These are phyloP conservation scores for Laguncularia racemosa DNA, from an alignment of 345 rosid species.

Conservation along the genomic window DNA sequence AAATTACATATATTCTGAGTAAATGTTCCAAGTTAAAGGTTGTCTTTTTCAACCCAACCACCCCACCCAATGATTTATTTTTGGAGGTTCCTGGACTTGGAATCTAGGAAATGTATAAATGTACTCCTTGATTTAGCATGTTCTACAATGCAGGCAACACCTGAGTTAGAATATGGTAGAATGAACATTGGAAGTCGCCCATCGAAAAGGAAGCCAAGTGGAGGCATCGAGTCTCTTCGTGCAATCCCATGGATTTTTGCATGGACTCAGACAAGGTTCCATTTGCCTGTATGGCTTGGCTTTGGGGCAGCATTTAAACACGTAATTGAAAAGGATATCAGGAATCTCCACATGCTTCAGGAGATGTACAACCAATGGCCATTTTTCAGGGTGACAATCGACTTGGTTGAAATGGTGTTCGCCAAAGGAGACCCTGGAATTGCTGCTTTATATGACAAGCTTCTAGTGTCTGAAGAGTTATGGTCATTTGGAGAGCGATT, in stretches of 20 bases:
- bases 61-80: no score
- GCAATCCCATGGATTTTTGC: slow-evolving; percentile 99
- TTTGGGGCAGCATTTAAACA: slow-evolving; percentile 79
- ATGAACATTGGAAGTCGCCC: slow-evolving; percentile 99
- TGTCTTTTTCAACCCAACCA: no score
- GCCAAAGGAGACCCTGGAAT: slow-evolving; percentile 97
- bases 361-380: slow-evolving; percentile 97
- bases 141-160: slow-evolving; percentile 59
- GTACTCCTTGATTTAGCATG: neutral
- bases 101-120: no score
- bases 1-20: no score
- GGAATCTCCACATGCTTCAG: slow-evolving; percentile 79
- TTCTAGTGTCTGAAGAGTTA: slow-evolving; percentile 73
- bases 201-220: slow-evolving; percentile 86
- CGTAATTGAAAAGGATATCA: slow-evolving; percentile 55
- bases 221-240: slow-evolving; percentile 95
- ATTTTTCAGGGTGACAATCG: slow-evolving; percentile 89
- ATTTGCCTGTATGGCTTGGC: slow-evolving; percentile 95
- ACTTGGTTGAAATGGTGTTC: slow-evolving; percentile 93
- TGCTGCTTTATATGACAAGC: slow-evolving; percentile 81
- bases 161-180: slow-evolving; percentile 89
- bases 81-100: no score
- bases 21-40: no score
- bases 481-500: slow-evolving; percentile 68
- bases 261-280: slow-evolving; percentile 98